phyloP scores from a whole-genome alignment of 1,284 basidiomycete species.

The Apiotrichum domesticum region DNA sequence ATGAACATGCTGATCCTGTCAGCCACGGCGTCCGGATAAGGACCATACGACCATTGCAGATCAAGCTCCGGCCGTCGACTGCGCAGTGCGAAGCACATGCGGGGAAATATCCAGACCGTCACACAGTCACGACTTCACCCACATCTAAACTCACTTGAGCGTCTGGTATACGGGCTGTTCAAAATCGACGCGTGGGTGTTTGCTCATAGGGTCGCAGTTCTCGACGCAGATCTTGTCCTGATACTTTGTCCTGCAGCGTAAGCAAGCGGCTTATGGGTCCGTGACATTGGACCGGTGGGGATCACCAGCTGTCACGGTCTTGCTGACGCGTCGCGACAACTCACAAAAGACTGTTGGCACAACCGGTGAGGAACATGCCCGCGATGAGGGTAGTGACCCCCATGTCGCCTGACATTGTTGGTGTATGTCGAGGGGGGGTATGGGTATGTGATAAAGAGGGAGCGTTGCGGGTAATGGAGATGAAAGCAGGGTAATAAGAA shows the following conservation, averaged over 20 bases:
- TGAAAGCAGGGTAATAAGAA: no score
- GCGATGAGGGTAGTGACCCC: slow-evolving; percentile 38
- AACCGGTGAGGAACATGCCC: slow-evolving; percentile 53
- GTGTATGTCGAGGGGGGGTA: background rate
- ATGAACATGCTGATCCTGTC: slow-evolving; percentile 52
- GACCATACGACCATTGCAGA: no score
- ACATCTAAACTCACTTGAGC: slow-evolving; percentile 61
- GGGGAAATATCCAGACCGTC: no score
- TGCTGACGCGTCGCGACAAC: slow-evolving; percentile 10
- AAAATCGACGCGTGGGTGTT: slow-evolving; percentile 58
- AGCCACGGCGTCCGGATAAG: no score
- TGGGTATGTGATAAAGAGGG: no score
- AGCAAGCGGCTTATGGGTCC: no score
- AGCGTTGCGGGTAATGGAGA: no score
- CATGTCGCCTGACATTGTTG: slow-evolving; percentile 5
- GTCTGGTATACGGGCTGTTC: slow-evolving; percentile 87
- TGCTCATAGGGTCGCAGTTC: slow-evolving; percentile 59
- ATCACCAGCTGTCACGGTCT: no score
- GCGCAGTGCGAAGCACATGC: no score
- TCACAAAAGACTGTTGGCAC: slow-evolving; percentile 45
- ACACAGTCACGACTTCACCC: background rate
- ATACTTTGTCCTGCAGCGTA: slow-evolving; percentile 32
- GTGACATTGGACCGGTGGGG: no score
- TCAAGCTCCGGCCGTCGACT: no score
- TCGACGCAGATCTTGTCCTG: slow-evolving; percentile 90